A percentile compares a stretch with the other conserved stretches of the same genome.
These are phyloP conservation scores for Malassezia nana DNA, from an alignment of 1,284 basidiomycete species.

Conservation along the genomic window DNA sequence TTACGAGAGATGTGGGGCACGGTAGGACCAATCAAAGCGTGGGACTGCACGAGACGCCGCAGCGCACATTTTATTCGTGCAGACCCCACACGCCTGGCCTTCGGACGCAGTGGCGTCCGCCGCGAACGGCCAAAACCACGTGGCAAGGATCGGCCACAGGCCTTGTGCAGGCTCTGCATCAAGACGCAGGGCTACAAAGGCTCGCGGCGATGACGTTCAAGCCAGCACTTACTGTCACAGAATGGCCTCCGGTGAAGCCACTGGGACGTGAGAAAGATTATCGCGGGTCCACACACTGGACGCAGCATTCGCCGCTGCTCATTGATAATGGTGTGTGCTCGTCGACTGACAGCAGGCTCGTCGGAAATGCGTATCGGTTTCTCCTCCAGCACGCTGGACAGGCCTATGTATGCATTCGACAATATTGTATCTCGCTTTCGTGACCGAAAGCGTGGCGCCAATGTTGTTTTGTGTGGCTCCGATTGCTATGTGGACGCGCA, in stretches of 20 bases:
- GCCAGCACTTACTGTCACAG: slow-evolving; percentile 5
- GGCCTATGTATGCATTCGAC: slow-evolving; percentile 31
- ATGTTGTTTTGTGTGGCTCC: slow-evolving; percentile 37
- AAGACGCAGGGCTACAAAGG: background rate
- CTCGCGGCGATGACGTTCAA: background rate
- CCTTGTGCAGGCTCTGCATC: background rate
- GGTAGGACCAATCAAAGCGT: background rate
- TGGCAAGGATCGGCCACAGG: background rate
- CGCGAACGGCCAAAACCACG: background rate
- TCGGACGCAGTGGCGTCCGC: background rate
- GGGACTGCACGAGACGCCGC: background rate
- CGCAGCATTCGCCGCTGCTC: slow-evolving; percentile 56
- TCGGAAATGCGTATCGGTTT: slow-evolving; percentile 84
- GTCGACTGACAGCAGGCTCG: slow-evolving; percentile 53
- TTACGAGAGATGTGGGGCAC: background rate
- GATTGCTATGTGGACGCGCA: slow-evolving; percentile 42
- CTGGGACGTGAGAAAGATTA: slow-evolving; percentile 7
- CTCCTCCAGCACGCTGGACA: slow-evolving; percentile 21
- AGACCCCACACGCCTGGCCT: background rate
- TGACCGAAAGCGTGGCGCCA: slow-evolving; percentile 35
- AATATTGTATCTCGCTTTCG: slow-evolving; percentile 39
- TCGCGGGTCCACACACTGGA: slow-evolving; percentile 26
- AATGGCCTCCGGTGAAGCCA: slow-evolving; percentile 6
- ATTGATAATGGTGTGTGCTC: slow-evolving; percentile 67
- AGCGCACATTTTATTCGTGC: background rate